Base-by-base conservation (phyloP, 495 filamentous ascomycete species). In the Parathielavia hyrcaniae region DNA sequence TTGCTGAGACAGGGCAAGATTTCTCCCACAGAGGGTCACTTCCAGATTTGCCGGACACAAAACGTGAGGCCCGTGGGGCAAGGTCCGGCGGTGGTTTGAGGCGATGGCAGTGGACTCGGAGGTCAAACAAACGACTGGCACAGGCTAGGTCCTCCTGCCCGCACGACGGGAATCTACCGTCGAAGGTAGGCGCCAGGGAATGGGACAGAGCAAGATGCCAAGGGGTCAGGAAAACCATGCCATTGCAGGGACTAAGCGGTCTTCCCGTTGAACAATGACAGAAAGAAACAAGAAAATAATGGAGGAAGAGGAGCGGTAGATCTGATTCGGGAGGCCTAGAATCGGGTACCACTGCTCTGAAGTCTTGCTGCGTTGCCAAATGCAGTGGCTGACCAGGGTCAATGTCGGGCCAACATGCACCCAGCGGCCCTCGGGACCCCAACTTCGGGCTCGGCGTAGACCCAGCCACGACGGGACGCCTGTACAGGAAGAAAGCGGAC, bases 221-320 rank as follows among this genome's bases (percentile, higher is more conserved):
- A 60, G 52, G 48, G 22, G 35, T 62, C 59, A 75, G 72, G 67
- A 67, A 73, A 75, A 72, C 66, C 69, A 75, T 71, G 68, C 70
- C 71, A 75, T 75, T 60, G 61, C 54, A 58, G 57, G 65, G 63
- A 70, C 67, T 69, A 69, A 68, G 51, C 67, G n/a, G 66, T 59
- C 38, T 61, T 58, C 52, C 63, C 61, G 60, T 65, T n/a, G 61
- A 63, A 68, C 64, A 67, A 64, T 49, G 50, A 71, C 62, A 64
- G 62, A 61, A 69, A 69, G 64, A 68, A 67, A 69, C 64, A 67
- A 70, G 60, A 65, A 64, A 50, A 50, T 61, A 69, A 65, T 61
- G 59, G 58, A 64, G 69, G 62, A 68, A 65, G 69, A 64, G 69
- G 62, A 34, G 64, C 50, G 61, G 71, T 64, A 64, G 64, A 43